Evolutionary conservation across 2,329 filamentous ascomycete genomes (phyloP), one percentile per base, ranked within the genome.

Genomic region (Clathrospora elynae): DNA sequence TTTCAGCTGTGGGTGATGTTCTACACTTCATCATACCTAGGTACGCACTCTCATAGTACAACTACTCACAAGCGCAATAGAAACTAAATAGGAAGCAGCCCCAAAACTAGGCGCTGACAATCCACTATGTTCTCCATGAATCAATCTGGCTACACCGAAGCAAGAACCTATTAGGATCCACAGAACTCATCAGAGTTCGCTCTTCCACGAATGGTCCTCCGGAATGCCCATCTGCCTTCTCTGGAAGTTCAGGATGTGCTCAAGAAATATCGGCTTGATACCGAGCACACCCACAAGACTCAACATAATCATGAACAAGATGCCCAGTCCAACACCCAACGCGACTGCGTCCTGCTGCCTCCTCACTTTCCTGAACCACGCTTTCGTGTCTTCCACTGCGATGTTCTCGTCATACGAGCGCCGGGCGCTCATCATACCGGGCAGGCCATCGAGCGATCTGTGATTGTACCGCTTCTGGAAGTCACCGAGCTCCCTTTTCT

Each of bases 381-480:
- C 61, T 37, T 63, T 62, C 6, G 55, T 50, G 31, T 80, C 73
- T 12, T 72, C 72, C 11, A 76, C 18, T 59, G 72, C 73, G 26
- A 81, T 42, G 46, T 62, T 68, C 66, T 83, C 73, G 2, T 63
- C 65, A 22, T 53, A 39, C 13, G 73, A 74, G 30, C 74, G 71
- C 49, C 81, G 72, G 14, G 81, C 82, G 4, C 71, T 71, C 44
- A 50, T 51, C 47, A 64, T 43, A 2, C 59, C 58, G 2, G 59
- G 55, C 18, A 63, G 42, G 0, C 57, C 57, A 24, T 64, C 62
- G 13, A 65, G 42, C 26, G 55, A 61, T 6, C 40, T 30, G 2
- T 71, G 57, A 55, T 87, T 87, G 54, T 76, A 78, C 49, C 73
- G 61, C 14, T 71, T 72, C 59, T 82, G 82, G 56, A 85, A 87